phyloP scores from a whole-genome alignment of 2,329 filamentous ascomycete species.

The Dryadomyces quercivorus region DNA sequence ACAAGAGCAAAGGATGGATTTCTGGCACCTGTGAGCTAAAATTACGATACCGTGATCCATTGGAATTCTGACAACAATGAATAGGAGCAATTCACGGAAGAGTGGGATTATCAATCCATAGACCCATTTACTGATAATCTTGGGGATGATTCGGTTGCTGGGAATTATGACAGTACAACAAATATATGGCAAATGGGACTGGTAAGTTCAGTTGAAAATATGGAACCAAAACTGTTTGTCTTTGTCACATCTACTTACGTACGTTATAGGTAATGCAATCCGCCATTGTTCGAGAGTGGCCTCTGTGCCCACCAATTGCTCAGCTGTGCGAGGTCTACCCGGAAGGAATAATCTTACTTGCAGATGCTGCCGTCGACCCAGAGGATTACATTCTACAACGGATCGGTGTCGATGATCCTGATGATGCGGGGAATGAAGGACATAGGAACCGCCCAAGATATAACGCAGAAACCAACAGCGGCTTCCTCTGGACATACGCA shows the following conservation, averaged over 20 bases:
- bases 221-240: too few species aligned
- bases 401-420: too few species aligned
- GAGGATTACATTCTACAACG: too few species aligned
- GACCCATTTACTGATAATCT: background rate
- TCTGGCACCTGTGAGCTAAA: background rate
- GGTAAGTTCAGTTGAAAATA: too few species aligned
- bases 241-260: too few species aligned
- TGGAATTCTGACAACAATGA: too few species aligned
- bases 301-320: background rate
- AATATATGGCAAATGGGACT: conserved; percentile 8
- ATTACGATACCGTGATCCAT: too few species aligned
- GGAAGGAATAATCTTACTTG: too few species aligned
- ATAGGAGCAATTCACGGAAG: conserved; percentile 7
- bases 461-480: background rate
- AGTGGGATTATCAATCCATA: conserved; percentile 6
- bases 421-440: too few species aligned
- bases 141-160: background rate
- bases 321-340: background rate
- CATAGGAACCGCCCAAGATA: background rate
- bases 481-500: conserved; percentile 9
- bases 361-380: too few species aligned
- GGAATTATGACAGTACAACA: background rate
- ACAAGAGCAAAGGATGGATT: background rate
- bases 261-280: background rate
- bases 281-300: background rate